Conservation (phyloP, 257 asterid species). For the Henckelia pumila region DNA sequence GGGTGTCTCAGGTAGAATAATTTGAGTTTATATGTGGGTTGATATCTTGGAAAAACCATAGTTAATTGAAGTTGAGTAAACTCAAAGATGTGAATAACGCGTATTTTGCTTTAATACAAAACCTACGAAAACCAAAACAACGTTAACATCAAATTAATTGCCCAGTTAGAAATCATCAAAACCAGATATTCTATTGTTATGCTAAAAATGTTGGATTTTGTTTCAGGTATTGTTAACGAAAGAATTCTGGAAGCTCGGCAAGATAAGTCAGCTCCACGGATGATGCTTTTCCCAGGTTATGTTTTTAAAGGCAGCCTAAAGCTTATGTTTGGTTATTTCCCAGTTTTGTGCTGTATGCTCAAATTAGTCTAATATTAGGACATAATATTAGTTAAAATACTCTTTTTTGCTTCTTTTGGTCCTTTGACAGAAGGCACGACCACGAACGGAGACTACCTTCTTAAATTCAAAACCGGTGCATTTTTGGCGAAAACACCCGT, state of each 20-base stretch:
- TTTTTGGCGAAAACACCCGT: conserved; percentile 84
- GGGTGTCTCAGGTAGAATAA: conserved; percentile 53
- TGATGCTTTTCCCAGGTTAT: conserved; percentile 90
- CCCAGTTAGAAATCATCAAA: not conserved
- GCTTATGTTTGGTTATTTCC: conserved; percentile 14
- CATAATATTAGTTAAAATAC: not conserved
- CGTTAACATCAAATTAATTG: not conserved
- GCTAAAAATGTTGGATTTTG: conserved; percentile 19
- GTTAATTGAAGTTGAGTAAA: not conserved
- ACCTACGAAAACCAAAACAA: too few relatives aligned
- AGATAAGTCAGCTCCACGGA: conserved; percentile 63
- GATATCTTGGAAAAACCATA: not conserved
- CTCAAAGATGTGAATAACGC: not conserved
- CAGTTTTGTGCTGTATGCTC: conserved; percentile 5
- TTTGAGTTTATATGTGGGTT: not conserved
- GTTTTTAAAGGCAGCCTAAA: conserved; percentile 12
- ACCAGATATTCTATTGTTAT: conserved; percentile 14
- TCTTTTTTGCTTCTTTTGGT: not conserved
- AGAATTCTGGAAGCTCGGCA: conserved; percentile 77
- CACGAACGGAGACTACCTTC: conserved; percentile 64
- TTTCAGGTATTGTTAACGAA: conserved; percentile 72
- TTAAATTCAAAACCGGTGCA: conserved; percentile 54
- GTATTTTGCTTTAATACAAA: not conserved
- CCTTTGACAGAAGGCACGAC: conserved; percentile 85
- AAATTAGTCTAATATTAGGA: conserved; percentile 8